A percentile compares a stretch with the other conserved stretches of the same genome.
These are phyloP conservation scores for Aquilaria sinensis DNA, from an alignment of 345 rosid species.

Conservation along the genomic window DNA sequence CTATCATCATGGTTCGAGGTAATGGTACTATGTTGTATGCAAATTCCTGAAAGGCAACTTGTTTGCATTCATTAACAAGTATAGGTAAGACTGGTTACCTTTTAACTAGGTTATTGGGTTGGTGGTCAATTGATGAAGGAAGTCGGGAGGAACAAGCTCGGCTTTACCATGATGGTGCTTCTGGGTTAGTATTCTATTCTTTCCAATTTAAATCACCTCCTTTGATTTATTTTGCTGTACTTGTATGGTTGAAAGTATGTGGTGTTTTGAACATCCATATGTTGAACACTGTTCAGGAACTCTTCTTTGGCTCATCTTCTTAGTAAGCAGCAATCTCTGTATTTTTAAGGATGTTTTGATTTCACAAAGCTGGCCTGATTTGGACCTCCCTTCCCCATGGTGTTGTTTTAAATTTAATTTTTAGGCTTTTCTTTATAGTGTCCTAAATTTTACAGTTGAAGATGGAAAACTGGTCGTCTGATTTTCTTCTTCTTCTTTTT, in stretches of 20 bases:
- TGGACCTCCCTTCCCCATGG: neutral
- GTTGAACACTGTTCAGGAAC: neutral
- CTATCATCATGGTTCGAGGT: slow-evolving; percentile 98
- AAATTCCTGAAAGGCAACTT: neutral
- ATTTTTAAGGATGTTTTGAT: neutral
- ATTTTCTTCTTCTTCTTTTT: too few species aligned
- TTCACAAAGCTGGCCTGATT: neutral
- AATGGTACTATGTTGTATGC: slow-evolving; percentile 11
- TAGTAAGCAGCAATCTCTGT: too few species aligned
- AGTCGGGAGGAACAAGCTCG: slow-evolving; percentile 92
- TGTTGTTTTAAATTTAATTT: neutral
- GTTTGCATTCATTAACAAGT: neutral
- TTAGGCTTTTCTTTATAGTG: neutral
- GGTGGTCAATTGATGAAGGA: slow-evolving; percentile 99
- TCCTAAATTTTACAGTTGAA: neutral
- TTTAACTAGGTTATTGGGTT: slow-evolving; percentile 71
- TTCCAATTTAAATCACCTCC: neutral
- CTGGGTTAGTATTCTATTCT: slow-evolving; percentile 50
- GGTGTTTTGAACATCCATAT: neutral
- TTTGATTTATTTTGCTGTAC: too few species aligned
- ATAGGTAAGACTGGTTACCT: slow-evolving; percentile 7
- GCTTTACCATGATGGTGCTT: slow-evolving; percentile 54
- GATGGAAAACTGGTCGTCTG: neutral
- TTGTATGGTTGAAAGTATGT: neutral
- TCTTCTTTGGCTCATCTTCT: neutral